These are phyloP conservation scores for Croton laevigatus DNA, from an alignment of 441 rosid genomes.

Conservation along the genomic window DNA sequence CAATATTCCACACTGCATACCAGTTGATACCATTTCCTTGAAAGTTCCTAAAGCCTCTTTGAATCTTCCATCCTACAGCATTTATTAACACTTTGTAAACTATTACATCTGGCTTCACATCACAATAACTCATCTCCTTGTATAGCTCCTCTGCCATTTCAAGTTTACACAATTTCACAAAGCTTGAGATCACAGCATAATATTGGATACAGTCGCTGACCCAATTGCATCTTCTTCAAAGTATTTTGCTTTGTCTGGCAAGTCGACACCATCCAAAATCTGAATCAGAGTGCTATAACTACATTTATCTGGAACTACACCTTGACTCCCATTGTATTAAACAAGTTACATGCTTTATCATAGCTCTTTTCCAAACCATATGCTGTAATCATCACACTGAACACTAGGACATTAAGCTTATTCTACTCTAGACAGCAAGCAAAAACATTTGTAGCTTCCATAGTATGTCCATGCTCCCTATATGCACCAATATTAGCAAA, in stretches of 20 bases:
- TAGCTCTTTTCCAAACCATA: slow-evolving; percentile 62
- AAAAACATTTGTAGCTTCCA: slow-evolving; percentile 65
- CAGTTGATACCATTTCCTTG: slow-evolving; percentile 59
- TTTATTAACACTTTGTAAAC: slow-evolving; percentile 76
- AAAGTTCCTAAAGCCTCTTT: slow-evolving; percentile 60
- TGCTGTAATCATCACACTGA: slow-evolving; percentile 84
- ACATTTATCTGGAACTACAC: slow-evolving; percentile 64
- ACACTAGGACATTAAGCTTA: slow-evolving; percentile 56
- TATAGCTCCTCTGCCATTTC: slow-evolving; percentile 66
- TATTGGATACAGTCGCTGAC: slow-evolving; percentile 69
- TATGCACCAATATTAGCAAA: slow-evolving; percentile 86
- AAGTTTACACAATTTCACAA: slow-evolving; percentile 58
- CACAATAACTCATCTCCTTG: slow-evolving; percentile 53
- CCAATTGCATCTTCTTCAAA: slow-evolving; percentile 68
- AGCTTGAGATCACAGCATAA: slow-evolving; percentile 80
- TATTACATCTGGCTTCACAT: slow-evolving; percentile 58
- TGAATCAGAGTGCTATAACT: slow-evolving; percentile 65
- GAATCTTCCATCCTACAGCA: slow-evolving; percentile 66
- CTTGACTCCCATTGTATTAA: slow-evolving; percentile 66
- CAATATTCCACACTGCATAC: slow-evolving; percentile 51
- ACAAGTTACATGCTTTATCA: slow-evolving; percentile 59
- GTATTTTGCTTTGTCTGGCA: slow-evolving; percentile 49
- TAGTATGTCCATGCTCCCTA: slow-evolving; percentile 63
- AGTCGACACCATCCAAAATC: slow-evolving; percentile 59
- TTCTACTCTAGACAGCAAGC: slow-evolving; percentile 51